phyloP scores from a whole-genome alignment of 2,329 filamentous ascomycete species.

The Ophiostoma montium region DNA sequence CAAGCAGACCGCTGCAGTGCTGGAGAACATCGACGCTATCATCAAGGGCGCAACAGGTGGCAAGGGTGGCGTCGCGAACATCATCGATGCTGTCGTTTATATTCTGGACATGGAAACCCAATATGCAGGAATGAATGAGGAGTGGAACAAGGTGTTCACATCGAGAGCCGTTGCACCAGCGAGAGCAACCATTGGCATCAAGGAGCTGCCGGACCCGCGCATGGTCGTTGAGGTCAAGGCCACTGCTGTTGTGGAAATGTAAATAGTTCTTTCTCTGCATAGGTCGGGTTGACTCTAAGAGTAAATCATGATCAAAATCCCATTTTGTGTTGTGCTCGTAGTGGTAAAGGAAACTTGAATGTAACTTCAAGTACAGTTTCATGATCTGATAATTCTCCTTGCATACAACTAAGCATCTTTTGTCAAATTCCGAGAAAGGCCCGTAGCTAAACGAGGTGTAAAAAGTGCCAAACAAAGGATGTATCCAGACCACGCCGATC shows the following conservation, averaged over 20 bases:
- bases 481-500: not conserved
- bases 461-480: too few species aligned
- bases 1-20: constrained; percentile 25
- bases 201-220: constrained; percentile 19
- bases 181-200: constrained; percentile 20
- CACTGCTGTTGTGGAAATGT: constrained; percentile 17
- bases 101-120: constrained; percentile 27
- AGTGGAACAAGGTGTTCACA: constrained; percentile 30
- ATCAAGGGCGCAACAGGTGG: constrained; percentile 23
- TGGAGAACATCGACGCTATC: constrained; percentile 24
- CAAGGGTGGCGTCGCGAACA: constrained; percentile 22
- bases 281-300: too few species aligned
- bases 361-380: too few species aligned
- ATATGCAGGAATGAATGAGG: constrained; percentile 30
- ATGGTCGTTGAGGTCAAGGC: constrained; percentile 22
- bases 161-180: constrained; percentile 24
- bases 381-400: too few species aligned
- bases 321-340: not conserved
- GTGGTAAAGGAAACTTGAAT: too few species aligned
- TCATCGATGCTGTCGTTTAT: constrained; percentile 27
- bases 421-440: too few species aligned
- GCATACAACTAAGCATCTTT: too few species aligned
- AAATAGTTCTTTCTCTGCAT: not conserved
- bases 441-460: too few species aligned
- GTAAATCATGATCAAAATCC: too few species aligned